phyloP scores from a whole-genome alignment of 371 early-diverging fungal species.

The Mortierella sp. region DNA sequence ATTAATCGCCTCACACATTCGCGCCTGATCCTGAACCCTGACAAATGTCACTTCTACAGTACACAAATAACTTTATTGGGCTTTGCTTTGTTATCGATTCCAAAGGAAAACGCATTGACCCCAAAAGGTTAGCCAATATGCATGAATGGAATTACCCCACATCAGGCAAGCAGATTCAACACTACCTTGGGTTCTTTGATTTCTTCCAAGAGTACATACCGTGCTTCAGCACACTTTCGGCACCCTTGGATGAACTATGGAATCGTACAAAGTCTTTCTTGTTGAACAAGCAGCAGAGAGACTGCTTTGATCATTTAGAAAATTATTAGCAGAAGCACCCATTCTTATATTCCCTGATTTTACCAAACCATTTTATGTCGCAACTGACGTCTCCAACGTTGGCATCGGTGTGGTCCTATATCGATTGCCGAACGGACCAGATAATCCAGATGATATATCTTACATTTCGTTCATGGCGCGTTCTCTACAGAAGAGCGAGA shows the following conservation, averaged over 20 bases:
- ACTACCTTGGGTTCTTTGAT: conserved; percentile 4
- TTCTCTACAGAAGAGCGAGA: background rate
- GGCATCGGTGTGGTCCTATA: conserved; percentile 58
- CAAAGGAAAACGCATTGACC: conserved; percentile 8
- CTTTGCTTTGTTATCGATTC: conserved; percentile 2
- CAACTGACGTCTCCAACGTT: conserved; percentile 59
- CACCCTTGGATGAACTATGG: conserved; percentile 22
- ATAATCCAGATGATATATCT: background rate
- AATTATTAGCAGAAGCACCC: no score
- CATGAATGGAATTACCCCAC: conserved; percentile 17
- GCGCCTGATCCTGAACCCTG: background rate
- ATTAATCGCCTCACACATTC: conserved; percentile 4
- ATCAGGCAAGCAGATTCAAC: conserved; percentile 10
- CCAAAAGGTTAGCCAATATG: conserved; percentile 6
- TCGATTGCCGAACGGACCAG: conserved; percentile 7
- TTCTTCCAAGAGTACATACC: conserved; percentile 22
- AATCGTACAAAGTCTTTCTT: background rate
- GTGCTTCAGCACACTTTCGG: conserved; percentile 5
- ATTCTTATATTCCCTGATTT: no score
- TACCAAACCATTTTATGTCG: conserved; percentile 43
- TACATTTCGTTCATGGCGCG: conserved; percentile 18
- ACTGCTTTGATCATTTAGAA: background rate
- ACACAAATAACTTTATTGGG: background rate
- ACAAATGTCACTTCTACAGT: conserved; percentile 18
- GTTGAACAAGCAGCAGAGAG: background rate